Evolutionary conservation across 164 flowering plant genomes (phyloP).

Genomic region (Vitis riparia): DNA sequence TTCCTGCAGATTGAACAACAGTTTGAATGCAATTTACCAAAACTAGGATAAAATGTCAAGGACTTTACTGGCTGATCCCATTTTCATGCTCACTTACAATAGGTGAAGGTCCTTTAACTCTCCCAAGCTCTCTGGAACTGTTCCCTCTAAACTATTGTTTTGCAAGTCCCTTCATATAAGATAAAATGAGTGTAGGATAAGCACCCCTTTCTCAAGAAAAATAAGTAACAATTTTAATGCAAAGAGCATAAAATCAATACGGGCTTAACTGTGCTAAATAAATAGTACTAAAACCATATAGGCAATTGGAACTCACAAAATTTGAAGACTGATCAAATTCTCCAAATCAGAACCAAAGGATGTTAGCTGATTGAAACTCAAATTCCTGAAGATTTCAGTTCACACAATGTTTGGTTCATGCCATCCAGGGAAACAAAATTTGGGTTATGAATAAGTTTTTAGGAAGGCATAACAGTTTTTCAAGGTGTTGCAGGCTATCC

Average conservation of each 20-base stretch:
- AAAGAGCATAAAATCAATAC: too few relatives aligned
- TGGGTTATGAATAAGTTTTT: background rate
- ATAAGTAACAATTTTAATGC: too few relatives aligned
- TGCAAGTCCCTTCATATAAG: conserved; percentile 63
- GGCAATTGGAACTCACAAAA: conserved; percentile 52
- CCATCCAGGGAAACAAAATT: conserved; percentile 7
- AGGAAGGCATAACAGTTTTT: conserved; percentile 52
- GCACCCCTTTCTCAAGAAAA: too few relatives aligned
- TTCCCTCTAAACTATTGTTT: conserved; percentile 66
- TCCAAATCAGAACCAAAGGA: conserved; percentile 70
- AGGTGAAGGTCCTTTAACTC: conserved; percentile 60
- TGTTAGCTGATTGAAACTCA: conserved; percentile 78
- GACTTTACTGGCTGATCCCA: background rate
- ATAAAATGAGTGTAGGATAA: too few relatives aligned
- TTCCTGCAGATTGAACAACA: conserved; percentile 43
- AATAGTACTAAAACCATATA: background rate
- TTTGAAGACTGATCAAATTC: conserved; percentile 57
- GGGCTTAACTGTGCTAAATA: too few relatives aligned
- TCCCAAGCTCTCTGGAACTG: conserved; percentile 82
- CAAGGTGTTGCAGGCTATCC: conserved; percentile 71
- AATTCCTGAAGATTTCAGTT: conserved; percentile 54
- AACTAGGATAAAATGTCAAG: background rate
- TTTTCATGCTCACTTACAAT: conserved; percentile 47
- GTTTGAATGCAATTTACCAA: background rate
- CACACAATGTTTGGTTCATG: conserved; percentile 6